phyloP scores from a whole-genome alignment of 129 eudicot genomes.

The Calendula officinalis region DNA sequence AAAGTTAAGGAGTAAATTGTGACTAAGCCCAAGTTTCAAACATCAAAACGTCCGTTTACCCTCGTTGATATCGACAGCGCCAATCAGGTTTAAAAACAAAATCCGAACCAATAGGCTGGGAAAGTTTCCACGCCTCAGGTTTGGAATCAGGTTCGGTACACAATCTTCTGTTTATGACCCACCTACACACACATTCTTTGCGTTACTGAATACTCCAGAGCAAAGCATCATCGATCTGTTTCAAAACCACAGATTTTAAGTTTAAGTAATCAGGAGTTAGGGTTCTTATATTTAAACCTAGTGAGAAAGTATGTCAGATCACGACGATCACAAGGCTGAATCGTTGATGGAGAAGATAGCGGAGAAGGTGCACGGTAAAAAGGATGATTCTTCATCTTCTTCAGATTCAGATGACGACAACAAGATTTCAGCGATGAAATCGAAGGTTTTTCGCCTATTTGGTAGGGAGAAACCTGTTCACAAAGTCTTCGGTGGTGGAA shows the following conservation, averaged over 20 bases:
- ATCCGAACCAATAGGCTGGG: too few species aligned
- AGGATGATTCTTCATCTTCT: conserved; percentile 61
- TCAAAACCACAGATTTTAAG: conserved; percentile 3
- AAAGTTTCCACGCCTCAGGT: conserved; percentile 9
- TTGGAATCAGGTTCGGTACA: conserved; percentile 16
- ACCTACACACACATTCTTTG: conserved; percentile 22
- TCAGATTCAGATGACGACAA: conserved; percentile 70
- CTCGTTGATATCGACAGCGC: too few species aligned
- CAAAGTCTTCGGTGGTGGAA: conserved; percentile 82
- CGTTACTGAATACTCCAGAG: conserved; percentile 22
- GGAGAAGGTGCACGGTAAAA: conserved; percentile 48
- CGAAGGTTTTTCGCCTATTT: conserved; percentile 57
- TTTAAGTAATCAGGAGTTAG: not conserved
- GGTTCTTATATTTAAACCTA: conserved; percentile 13
- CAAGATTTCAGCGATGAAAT: conserved; percentile 47
- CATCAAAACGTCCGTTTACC: too few species aligned
- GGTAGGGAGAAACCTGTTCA: conserved; percentile 83
- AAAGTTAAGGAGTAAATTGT: too few species aligned
- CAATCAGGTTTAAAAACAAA: too few species aligned
- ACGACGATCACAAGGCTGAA: conserved; percentile 48
- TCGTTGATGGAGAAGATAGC: conserved; percentile 64
- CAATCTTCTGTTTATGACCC: conserved; percentile 22
- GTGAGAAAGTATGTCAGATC: conserved; percentile 50
- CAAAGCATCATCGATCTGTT: not conserved
- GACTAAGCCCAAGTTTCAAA: too few species aligned